phyloP scores from a whole-genome alignment of 1,284 basidiomycete species.

The Trichosporon asahii region DNA sequence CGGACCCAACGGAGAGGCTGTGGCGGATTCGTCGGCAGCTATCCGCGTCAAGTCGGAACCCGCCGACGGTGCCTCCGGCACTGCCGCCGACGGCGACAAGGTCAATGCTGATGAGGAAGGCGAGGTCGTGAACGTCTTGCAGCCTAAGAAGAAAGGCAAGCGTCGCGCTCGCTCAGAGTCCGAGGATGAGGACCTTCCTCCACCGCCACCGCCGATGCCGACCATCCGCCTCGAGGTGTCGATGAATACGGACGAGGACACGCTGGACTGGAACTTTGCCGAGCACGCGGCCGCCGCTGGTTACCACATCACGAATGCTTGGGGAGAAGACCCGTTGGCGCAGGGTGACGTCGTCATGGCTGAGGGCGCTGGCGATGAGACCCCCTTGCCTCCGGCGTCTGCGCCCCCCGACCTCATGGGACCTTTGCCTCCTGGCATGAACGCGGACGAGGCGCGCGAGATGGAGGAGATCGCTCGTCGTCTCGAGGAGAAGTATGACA shows the following conservation, averaged over 20 bases:
- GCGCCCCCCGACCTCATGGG: slow-evolving; percentile 8
- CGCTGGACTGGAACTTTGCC: slow-evolving; percentile 43
- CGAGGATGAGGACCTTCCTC: slow-evolving; percentile 42
- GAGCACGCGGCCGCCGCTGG: slow-evolving; percentile 35
- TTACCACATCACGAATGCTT: slow-evolving; percentile 20
- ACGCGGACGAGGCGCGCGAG: slow-evolving; percentile 17
- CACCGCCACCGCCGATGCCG: slow-evolving; percentile 45
- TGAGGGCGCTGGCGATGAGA: background rate
- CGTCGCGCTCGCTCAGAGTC: slow-evolving; percentile 30
- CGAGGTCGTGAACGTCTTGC: slow-evolving; percentile 25
- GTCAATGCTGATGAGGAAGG: slow-evolving; percentile 4
- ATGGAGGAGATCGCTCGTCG: slow-evolving; percentile 37
- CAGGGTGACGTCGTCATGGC: slow-evolving; percentile 12
- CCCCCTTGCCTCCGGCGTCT: background rate
- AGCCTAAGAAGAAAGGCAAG: slow-evolving; percentile 41
- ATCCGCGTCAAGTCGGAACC: slow-evolving; percentile 23
- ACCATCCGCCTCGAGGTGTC: slow-evolving; percentile 41
- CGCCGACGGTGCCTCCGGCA: background rate
- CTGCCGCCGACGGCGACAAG: slow-evolving; percentile 7
- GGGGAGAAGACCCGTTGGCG: slow-evolving; percentile 18
- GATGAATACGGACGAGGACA: slow-evolving; percentile 23
- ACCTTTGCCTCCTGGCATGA: slow-evolving; percentile 14
- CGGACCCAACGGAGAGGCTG: slow-evolving; percentile 19
- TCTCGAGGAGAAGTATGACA: slow-evolving; percentile 41
- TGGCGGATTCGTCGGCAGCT: background rate